A percentile compares a stretch with the other conserved stretches of the same genome.
These are phyloP conservation scores for Didymella lethalis DNA, from an alignment of 2,329 filamentous ascomycete species.

Conservation along the genomic window DNA sequence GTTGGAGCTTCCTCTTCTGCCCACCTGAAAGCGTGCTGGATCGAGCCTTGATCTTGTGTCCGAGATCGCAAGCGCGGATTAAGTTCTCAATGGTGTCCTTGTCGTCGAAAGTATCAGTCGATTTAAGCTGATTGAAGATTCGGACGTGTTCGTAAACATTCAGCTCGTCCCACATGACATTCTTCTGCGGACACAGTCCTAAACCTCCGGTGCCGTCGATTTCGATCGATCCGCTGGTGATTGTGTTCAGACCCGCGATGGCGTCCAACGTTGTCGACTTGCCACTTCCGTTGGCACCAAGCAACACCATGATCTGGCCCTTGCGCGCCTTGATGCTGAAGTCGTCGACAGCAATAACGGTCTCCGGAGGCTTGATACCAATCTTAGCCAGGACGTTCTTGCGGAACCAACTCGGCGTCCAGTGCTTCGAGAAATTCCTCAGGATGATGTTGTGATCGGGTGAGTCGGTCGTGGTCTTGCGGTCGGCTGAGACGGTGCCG, in stretches of 20 bases:
- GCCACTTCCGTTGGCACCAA: constrained; percentile 89
- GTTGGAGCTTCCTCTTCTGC: constrained; percentile 89
- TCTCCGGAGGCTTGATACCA: constrained; percentile 61
- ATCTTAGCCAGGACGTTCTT: constrained; percentile 56
- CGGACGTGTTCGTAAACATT: constrained; percentile 84
- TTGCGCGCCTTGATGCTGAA: constrained; percentile 74
- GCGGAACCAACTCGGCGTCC: constrained; percentile 70
- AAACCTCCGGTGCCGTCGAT: constrained; percentile 81
- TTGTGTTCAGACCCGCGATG: constrained; percentile 80
- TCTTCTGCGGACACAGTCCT: constrained; percentile 90
- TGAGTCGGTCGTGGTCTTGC: constrained; percentile 54
- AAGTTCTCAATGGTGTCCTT: constrained; percentile 69
- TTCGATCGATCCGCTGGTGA: constrained; percentile 78
- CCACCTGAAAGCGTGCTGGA: constrained; percentile 85
- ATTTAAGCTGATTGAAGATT: constrained; percentile 86
- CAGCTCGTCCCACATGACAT: constrained; percentile 89
- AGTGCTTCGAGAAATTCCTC: constrained; percentile 78
- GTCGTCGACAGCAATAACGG: constrained; percentile 79
- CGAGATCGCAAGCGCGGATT: constrained; percentile 75
- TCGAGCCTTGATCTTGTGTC: constrained; percentile 73
- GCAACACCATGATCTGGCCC: constrained; percentile 84
- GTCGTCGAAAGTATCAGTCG: constrained; percentile 59
- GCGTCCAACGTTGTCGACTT: constrained; percentile 91
- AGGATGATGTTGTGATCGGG: constrained; percentile 70
- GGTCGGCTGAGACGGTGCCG: constrained; percentile 70